Evolutionary conservation across 2,329 filamentous ascomycete genomes (phyloP).

Genomic region (Fonsecaea monophora): DNA sequence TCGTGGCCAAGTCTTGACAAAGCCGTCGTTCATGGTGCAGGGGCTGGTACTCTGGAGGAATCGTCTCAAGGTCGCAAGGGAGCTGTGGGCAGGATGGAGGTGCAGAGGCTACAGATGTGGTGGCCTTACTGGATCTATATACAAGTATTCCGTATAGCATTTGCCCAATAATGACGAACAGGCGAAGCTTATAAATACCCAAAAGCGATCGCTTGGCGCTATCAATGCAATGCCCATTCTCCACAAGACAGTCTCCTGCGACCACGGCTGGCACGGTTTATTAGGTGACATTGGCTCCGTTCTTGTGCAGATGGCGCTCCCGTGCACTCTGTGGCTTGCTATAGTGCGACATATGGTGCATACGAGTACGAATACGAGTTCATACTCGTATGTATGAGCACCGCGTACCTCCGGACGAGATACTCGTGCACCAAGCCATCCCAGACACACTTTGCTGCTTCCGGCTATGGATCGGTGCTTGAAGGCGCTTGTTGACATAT

Average conservation of each 20-base stretch:
- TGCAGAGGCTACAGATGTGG: not conserved
- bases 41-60: not conserved
- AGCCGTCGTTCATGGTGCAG: conserved; percentile 19
- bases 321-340: not conserved
- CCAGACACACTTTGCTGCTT: too few species aligned
- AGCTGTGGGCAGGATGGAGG: not conserved
- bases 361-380: not conserved
- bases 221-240: too few species aligned
- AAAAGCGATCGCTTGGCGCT: too few species aligned
- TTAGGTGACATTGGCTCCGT: too few species aligned
- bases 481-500: not conserved
- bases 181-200: too few species aligned
- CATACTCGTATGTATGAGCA: not conserved
- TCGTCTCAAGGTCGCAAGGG: not conserved
- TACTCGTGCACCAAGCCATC: too few species aligned
- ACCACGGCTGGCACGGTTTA: too few species aligned
- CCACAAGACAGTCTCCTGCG: too few species aligned
- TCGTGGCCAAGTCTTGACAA: conserved; percentile 30
- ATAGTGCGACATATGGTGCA: not conserved
- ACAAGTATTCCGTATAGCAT: too few species aligned
- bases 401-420: too few species aligned
- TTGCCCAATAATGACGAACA: too few species aligned
- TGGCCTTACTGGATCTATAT: not conserved
- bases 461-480: not conserved
- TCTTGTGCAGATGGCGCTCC: not conserved